Evolutionary conservation across 2,329 filamentous ascomycete species (phyloP), one percentile per base, ranked within the genome.

Genomic region (Dryadomyces quercivorus): DNA sequence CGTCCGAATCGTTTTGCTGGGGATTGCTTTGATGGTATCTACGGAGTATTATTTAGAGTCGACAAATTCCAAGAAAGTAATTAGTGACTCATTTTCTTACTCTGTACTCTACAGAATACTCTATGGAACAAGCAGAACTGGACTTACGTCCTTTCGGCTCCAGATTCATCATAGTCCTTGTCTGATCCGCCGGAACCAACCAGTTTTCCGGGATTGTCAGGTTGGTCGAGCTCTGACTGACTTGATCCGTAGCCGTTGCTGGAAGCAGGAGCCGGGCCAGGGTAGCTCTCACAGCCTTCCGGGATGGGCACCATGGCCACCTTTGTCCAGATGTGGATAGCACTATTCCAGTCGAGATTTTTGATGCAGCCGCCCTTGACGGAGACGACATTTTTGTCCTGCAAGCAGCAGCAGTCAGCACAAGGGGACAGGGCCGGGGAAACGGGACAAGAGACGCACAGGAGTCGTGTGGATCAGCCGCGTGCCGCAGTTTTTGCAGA

Each of bases 331-430:
- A 87, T 81, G 69, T 88, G 84, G 59, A 79, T 77, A 31, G 81
- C 81, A 3, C 65, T 69, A 13, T 65, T 70, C 78, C 82, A 81
- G 65, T 82, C 75, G 20, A 87, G 68, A 1, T 77, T 81, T 6
- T 81, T 75, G 48, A 88, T 72, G 62, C 83, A 84, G 44, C 82
- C 84, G 12, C 79, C 83, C 63, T 86, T 86, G 48, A 88, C 75
- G 16, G 78, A 80, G 44, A 85, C 75, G 50, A 82, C 74, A 56
- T 77, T 75, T 60, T 83, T 80, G 12, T 73, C 69, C 77, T 77
- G 56, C 20, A 13, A 31, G 7, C 13, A 5, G n/a, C n/a, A n/a
- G n/a, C 5, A 21, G 49, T 8, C 16, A 50, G 40, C 20, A n/a
- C n/a, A n/a, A n/a, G n/a, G n/a, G n/a, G n/a, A n/a, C n/a, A n/a